phyloP scores from a whole-genome alignment of 345 rosid genomes.

The Clarkia xantiana region DNA sequence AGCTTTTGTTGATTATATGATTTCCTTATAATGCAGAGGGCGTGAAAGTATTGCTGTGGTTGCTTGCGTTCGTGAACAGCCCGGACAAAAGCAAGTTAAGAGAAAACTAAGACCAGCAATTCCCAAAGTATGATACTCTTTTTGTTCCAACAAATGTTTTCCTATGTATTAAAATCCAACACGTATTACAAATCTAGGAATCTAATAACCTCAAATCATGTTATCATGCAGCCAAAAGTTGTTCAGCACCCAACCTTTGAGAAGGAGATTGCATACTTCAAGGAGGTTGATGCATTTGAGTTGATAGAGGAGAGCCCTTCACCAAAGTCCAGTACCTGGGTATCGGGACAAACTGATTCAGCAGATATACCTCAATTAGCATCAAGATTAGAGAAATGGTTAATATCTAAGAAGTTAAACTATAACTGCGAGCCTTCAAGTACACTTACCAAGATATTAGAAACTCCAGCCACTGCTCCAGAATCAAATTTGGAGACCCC shows the following conservation, averaged over 20 bases:
- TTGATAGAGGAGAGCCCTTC: slow-evolving; percentile 96
- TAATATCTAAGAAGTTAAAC: slow-evolving; percentile 45
- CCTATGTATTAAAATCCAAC: background rate
- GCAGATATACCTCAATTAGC: slow-evolving; percentile 36
- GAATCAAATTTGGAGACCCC: slow-evolving; percentile 36
- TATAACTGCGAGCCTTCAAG: slow-evolving; percentile 44
- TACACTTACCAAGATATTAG: slow-evolving; percentile 69
- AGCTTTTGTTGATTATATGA: slow-evolving; percentile 2
- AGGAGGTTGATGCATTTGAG: slow-evolving; percentile 86
- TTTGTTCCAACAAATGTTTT: background rate
- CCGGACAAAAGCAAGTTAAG: slow-evolving; percentile 35
- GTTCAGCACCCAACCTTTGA: slow-evolving; percentile 37
- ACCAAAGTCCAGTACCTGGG: slow-evolving; percentile 74
- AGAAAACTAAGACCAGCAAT: slow-evolving; percentile 54
- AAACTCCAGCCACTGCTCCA: slow-evolving; percentile 25
- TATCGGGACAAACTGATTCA: slow-evolving; percentile 25
- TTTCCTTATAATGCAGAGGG: slow-evolving; percentile 43
- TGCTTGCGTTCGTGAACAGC: slow-evolving; percentile 32
- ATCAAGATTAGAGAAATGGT: slow-evolving; percentile 67
- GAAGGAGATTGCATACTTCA: slow-evolving; percentile 63
- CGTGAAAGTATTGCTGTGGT: slow-evolving; percentile 71
- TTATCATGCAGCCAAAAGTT: slow-evolving; percentile 34
- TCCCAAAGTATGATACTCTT: slow-evolving; percentile 35
- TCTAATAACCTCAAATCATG: background rate
- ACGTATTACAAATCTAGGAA: background rate